Conservation (phyloP, 257 asterid species). For the Solanum chmielewskii region DNA sequence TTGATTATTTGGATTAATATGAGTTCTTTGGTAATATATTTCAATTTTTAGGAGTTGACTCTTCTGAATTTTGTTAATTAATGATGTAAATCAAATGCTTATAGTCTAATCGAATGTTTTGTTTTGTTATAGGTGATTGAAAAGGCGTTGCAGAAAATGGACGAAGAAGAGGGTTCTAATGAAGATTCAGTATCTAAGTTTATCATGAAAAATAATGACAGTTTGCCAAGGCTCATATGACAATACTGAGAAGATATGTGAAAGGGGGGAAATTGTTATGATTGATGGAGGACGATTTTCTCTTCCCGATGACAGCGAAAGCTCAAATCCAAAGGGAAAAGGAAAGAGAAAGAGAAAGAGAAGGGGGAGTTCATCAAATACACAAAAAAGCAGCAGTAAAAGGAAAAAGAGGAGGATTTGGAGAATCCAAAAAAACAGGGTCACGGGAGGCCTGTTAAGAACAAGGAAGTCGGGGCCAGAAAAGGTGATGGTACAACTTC, state of each 20-base stretch:
- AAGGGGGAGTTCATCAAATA: too few species aligned
- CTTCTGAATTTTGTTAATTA: too few species aligned
- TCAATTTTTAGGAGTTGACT: too few species aligned
- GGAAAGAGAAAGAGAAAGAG: too few species aligned
- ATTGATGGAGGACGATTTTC: too few species aligned
- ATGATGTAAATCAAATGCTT: too few species aligned
- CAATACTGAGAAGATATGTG: constrained; percentile 3
- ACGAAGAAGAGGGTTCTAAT: background rate
- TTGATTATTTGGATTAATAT: too few species aligned
- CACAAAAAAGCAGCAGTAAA: too few species aligned
- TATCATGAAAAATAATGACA: constrained; percentile 1
- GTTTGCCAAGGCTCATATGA: constrained; percentile 36
- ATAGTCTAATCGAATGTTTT: background rate
- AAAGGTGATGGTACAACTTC: background rate
- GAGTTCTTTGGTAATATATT: too few species aligned
- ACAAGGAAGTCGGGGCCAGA: background rate
- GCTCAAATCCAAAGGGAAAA: too few species aligned
- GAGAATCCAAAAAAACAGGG: background rate
- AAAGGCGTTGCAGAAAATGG: background rate
- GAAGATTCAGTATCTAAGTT: background rate
- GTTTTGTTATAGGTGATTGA: background rate
- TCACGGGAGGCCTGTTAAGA: background rate
- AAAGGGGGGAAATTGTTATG: too few species aligned
- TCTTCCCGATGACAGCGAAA: too few species aligned
- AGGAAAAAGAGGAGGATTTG: background rate